These are phyloP conservation scores for Halocafeteria seosinensis DNA, from an alignment of 108 stramenopile genomes.

Conservation along the genomic window DNA sequence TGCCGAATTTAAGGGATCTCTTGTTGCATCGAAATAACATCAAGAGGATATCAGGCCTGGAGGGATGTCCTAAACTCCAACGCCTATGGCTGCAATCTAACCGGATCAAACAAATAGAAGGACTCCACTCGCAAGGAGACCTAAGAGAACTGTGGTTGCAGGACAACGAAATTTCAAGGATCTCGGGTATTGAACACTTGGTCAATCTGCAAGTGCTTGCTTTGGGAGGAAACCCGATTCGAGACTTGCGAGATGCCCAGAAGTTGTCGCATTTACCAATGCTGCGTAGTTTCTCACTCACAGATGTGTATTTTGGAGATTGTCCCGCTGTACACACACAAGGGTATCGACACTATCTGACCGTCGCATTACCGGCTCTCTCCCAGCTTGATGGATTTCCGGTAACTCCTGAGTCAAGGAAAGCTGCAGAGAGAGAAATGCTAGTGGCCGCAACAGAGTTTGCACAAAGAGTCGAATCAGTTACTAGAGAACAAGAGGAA, in stretches of 20 bases:
- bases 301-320: slow-evolving; percentile 37
- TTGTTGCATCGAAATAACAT: slow-evolving; percentile 32
- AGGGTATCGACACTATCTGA: slow-evolving; percentile 31
- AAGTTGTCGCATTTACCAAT: slow-evolving; percentile 15
- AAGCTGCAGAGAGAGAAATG: too few species aligned
- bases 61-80: slow-evolving; percentile 35
- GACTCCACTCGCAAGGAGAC: slow-evolving; percentile 20
- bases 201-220: slow-evolving; percentile 19
- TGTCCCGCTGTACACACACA: slow-evolving; percentile 28
- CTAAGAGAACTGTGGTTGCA: slow-evolving; percentile 39
- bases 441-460: too few species aligned
- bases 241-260: slow-evolving; percentile 22
- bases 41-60: slow-evolving; percentile 20
- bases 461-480: too few species aligned
- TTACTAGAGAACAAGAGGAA: too few species aligned
- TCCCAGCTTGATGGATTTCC: too few species aligned
- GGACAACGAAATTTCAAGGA: slow-evolving; percentile 21
- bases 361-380: slow-evolving; percentile 18
- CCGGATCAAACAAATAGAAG: slow-evolving; percentile 18
- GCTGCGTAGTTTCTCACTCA: slow-evolving; percentile 18
- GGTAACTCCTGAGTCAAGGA: too few species aligned
- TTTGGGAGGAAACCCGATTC: slow-evolving; percentile 36
- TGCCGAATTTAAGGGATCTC: slow-evolving; percentile 36
- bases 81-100: slow-evolving; percentile 39
- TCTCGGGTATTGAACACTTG: slow-evolving; percentile 23